These are phyloP conservation scores for Inonotus obliquus DNA, from an alignment of 1,284 basidiomycete species.

Conservation along the genomic window DNA sequence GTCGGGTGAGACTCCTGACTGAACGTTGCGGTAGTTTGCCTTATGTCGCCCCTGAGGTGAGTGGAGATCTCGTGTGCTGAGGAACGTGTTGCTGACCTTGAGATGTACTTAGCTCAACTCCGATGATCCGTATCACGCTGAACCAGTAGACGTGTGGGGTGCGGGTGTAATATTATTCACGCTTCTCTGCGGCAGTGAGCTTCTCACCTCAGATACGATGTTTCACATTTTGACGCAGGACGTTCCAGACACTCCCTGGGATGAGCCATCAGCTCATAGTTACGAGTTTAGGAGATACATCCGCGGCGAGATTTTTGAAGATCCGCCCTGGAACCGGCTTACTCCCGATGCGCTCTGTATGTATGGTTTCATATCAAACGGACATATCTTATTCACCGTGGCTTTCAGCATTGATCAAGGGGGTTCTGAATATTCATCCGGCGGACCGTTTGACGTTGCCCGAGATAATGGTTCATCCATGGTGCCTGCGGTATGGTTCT, in stretches of 20 bases:
- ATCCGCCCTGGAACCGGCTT: conserved; percentile 82
- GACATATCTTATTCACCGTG: background rate
- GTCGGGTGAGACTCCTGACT: conserved; percentile 61
- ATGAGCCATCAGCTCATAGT: conserved; percentile 80
- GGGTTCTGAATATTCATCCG: conserved; percentile 75
- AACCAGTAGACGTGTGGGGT: conserved; percentile 95
- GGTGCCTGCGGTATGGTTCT: conserved; percentile 64
- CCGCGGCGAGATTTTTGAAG: conserved; percentile 69
- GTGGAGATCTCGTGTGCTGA: conserved; percentile 13
- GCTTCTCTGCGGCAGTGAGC: conserved; percentile 85
- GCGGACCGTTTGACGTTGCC: conserved; percentile 63
- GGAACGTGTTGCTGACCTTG: conserved; percentile 4
- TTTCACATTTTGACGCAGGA: background rate
- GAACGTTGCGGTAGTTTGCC: conserved; percentile 93
- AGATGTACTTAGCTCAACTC: conserved; percentile 39
- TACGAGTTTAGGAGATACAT: conserved; percentile 79
- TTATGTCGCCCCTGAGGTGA: conserved; percentile 91
- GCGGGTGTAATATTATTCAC: conserved; percentile 96
- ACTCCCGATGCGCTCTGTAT: conserved; percentile 58
- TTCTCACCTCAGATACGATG: background rate
- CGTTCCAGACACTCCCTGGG: conserved; percentile 90
- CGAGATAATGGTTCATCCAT: conserved; percentile 70
- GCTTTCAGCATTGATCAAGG: conserved; percentile 59
- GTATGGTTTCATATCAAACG: background rate
- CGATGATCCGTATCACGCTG: conserved; percentile 73